Evolutionary conservation across 345 rosid genomes (phyloP), one percentile per base, ranked within the genome.

Genomic region (Hibiscus mutabilis): DNA sequence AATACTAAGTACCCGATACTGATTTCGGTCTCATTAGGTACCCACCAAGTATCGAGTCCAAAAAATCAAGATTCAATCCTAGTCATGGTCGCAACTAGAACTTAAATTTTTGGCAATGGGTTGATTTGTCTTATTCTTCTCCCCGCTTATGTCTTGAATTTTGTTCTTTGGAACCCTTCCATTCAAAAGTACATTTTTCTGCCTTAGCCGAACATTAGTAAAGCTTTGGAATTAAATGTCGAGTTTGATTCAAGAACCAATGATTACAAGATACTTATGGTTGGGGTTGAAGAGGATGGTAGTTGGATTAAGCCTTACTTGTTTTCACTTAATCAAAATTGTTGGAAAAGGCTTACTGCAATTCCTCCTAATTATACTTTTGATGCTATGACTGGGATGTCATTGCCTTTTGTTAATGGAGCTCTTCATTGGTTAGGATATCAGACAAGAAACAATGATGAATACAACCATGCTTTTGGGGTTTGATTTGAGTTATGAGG

Each of bases 141-240:
- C 10, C 14, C 6, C 0, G 4, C 0, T 15, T 3, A 12, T 62
- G 4, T 1, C 2, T n/a, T 9, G 0, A 9, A 35, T 1, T 35
- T 62, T 0, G 3, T n/a, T 8, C 3, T 33, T n/a, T 62, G 66
- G 66, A 62, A 62, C 35, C 66, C 66, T 35, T 62, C 47, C 6
- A 62, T 62, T 35, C 66, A 35, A 7, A 62, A 8, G 25, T n/a
- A 35, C 25, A 35, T 62, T 9, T 16, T 14, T 6, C 10, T 62
- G 25, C 47, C 25, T 21, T 1, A n/a, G 1, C 47, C 24, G 0
- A 10, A 0, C 7, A 24, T 24, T 21, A 31, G 12, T 31, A 0
- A 0, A 1, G 9, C 2, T 16, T 6, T 0, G 12, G 4, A 8
- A n/a, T n/a, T 5, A 8, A 9, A 0, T n/a, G 9, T 7, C 2